A percentile compares a stretch with the other conserved stretches of the same genome.
Evolutionary conservation across 306 rosid genomes (phyloP).

Genomic region (Begonia peltatifolia): DNA sequence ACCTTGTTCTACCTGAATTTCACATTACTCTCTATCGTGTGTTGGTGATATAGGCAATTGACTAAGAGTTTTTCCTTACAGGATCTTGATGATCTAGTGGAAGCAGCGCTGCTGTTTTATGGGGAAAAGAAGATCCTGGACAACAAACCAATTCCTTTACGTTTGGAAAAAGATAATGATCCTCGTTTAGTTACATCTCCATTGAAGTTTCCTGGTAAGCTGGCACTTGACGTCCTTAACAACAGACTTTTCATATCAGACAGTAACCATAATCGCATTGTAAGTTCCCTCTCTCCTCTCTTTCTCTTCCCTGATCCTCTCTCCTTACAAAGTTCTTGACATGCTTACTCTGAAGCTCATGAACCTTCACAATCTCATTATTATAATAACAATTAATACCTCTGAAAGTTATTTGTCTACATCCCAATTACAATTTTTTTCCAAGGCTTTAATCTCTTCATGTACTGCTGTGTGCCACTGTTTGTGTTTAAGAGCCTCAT

Average conservation of each 20-base stretch:
- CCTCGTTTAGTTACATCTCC: constrained; percentile 76
- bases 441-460: too few species aligned
- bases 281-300: constrained; percentile 27
- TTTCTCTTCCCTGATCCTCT: constrained; percentile 5
- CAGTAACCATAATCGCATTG: constrained; percentile 93
- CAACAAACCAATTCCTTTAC: constrained; percentile 45
- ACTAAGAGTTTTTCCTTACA: constrained; percentile 15
- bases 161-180: constrained; percentile 80
- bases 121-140: constrained; percentile 61
- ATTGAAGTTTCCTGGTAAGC: constrained; percentile 94
- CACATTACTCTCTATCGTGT: too few species aligned
- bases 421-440: too few species aligned
- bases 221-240: constrained; percentile 68
- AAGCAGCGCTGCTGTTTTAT: constrained; percentile 84
- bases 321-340: neutral
- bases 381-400: too few species aligned
- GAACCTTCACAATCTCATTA: too few species aligned
- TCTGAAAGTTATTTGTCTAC: too few species aligned
- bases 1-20: too few species aligned
- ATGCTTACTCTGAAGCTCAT: too few species aligned
- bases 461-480: too few species aligned
- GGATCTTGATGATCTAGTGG: constrained; percentile 91
- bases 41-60: neutral
- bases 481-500: too few species aligned
- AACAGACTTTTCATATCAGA: constrained; percentile 95